Evolutionary conservation across 495 filamentous ascomycete genomes (phyloP), one percentile per base, ranked within the genome.

Genomic region (Penicillium dipodomyicola): DNA sequence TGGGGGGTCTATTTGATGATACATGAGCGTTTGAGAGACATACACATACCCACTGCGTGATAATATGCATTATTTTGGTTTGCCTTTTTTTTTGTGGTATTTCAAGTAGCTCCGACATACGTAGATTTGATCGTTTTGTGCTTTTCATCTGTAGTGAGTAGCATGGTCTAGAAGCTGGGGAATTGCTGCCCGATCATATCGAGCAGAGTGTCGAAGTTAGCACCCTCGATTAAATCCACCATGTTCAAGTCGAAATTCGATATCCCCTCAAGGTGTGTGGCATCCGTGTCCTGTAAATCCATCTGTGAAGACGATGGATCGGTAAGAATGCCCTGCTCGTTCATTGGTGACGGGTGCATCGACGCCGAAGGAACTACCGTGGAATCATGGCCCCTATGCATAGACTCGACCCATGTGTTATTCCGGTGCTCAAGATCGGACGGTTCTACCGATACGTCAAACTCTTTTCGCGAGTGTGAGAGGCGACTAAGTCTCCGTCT

Each of bases 161-260:
- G 15, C 2, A 3, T 39, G 35, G 35, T 17, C 42, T 52, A 72
- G 20, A 73, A 73, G 43, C 65, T 69, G 6, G 71, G 68, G 58
- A 68, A 74, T 37, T 70, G 71, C 57, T 74, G 71, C 20, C 70
- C 68, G 40, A 75, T 67, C 42, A 74, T 59, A 62, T 77, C 73
- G 52, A 74, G 68, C 33, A 75, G 44, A 20, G 69, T 65, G 57
- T 77, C 70, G 22, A 72, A 71, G 51, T 71, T 67, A 15, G 63
- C 67, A 19, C 67, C 71, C 25, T 72, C 64, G n/a, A 77, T 54
- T 22, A 76, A 48, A 64, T 75, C 71, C 12, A 65, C 67, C 67
- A 76, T 75, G 30, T 73, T 71, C 20, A 74, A 52, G 52, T 76
- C 72, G 37, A 73, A 69, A 33, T 67, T 72, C 12, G 67, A 58